A percentile compares a stretch with the other conserved stretches of the same genome.
phyloP scores from a whole-genome alignment of 2,329 filamentous ascomycete species.

The Colletotrichum sp. region DNA sequence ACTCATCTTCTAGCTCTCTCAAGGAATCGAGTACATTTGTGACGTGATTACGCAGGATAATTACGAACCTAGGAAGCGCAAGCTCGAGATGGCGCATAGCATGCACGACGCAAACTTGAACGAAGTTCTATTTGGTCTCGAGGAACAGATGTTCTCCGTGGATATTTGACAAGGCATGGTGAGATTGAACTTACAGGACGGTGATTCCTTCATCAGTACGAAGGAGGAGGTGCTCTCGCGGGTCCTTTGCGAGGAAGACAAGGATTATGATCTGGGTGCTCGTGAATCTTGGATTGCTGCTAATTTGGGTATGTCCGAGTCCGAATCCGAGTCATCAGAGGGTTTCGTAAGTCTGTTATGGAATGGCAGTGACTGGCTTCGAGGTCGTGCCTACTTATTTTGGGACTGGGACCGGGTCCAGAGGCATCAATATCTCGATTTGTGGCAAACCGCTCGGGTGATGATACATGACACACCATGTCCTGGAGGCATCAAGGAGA shows the following conservation, averaged over 20 bases:
- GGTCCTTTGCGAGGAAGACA: background rate
- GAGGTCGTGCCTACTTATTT: background rate
- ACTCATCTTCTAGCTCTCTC: background rate
- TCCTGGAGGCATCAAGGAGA: background rate
- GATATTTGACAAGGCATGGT: too few species aligned
- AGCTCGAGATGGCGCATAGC: background rate
- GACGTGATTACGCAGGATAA: rapidly evolving
- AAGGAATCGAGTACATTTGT: background rate
- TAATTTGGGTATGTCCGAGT: background rate
- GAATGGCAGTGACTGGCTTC: background rate
- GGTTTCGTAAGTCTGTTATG: background rate
- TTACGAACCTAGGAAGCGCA: background rate
- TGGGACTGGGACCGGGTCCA: background rate
- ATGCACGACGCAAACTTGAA: too few species aligned
- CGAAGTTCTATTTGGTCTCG: too few species aligned
- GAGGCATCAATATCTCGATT: rapidly evolving
- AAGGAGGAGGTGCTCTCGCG: background rate
- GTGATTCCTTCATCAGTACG: rapidly evolving
- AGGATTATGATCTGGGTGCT: background rate
- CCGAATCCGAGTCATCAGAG: too few species aligned
- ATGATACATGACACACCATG: rapidly evolving
- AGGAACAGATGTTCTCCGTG: background rate
- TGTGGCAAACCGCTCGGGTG: too few species aligned
- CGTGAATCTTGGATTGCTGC: background rate
- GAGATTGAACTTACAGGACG: too few species aligned